These are phyloP conservation scores for Biscogniauxia mediterranea DNA, from an alignment of 2,329 filamentous ascomycete species.

Conservation along the genomic window DNA sequence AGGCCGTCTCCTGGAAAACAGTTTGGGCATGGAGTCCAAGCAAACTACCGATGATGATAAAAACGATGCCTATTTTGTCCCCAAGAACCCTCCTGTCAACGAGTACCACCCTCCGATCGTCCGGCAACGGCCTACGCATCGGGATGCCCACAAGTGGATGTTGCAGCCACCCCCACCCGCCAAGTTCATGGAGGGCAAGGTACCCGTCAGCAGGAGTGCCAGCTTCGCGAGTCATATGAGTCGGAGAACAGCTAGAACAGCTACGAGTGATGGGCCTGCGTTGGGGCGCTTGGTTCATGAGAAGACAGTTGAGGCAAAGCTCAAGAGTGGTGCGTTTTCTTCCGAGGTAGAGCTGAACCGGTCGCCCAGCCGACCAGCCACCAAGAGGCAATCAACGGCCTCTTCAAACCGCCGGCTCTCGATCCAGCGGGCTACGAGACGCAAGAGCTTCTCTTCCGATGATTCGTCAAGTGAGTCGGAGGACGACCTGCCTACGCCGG, in stretches of 20 bases:
- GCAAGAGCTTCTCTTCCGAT: slow-evolving; percentile 21
- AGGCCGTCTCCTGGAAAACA: slow-evolving; percentile 52
- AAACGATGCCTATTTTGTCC: slow-evolving; percentile 59
- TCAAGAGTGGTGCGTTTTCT: slow-evolving; percentile 41
- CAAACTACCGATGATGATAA: slow-evolving; percentile 49
- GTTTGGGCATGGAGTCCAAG: slow-evolving; percentile 52
- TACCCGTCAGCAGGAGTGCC: slow-evolving; percentile 62
- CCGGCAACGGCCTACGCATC: slow-evolving; percentile 67
- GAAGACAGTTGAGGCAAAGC: slow-evolving; percentile 46
- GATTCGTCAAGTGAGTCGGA: slow-evolving; percentile 20
- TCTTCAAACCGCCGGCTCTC: slow-evolving; percentile 11
- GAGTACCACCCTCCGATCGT: slow-evolving; percentile 84
- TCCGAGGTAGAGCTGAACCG: slow-evolving; percentile 25
- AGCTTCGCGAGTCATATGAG: slow-evolving; percentile 55
- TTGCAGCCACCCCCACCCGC: slow-evolving; percentile 86
- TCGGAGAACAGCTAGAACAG: slow-evolving; percentile 43
- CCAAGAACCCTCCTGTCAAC: slow-evolving; percentile 72
- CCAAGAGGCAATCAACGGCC: slow-evolving; percentile 17
- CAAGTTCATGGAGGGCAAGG: slow-evolving; percentile 86
- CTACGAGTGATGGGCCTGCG: slow-evolving; percentile 41
- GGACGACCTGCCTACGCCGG: slow-evolving; percentile 13
- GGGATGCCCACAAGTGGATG: slow-evolving; percentile 83
- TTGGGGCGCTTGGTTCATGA: slow-evolving; percentile 46
- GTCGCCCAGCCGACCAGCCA: slow-evolving; percentile 15
- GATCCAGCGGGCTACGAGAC: slow-evolving; percentile 10